Evolutionary conservation across 306 rosid genomes (phyloP), one percentile per base, ranked within the genome.

Genomic region (Myrica gale): DNA sequence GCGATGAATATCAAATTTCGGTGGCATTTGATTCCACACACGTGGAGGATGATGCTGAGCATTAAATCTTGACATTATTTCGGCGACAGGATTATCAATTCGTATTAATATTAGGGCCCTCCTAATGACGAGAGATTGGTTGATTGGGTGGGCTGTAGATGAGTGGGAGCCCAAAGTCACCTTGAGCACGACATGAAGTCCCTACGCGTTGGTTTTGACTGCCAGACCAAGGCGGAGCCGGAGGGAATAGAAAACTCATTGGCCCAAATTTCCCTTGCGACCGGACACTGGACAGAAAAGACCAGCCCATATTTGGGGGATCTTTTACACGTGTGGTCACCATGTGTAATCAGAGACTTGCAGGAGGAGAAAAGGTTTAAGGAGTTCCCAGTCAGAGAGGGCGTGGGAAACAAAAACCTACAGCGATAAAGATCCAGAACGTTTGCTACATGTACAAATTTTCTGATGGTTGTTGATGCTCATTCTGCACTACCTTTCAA

Each of bases 401-500:
- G 51, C 1, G 11, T 15, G 3, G 42, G n/a, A 11, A 39, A 39
- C 5, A 0, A 57, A 48, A 48, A 41, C 32, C 61, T 5, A n/a
- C n/a, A 37, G 37, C 7, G 20, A 26, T 5, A 21, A 9, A 2
- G n/a, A 3, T 19, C 46, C 11, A 42, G 48, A 17, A 16, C 15
- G 48, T 65, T 20, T 5, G 48, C n/a, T 68, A 42, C 10, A 7
- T 42, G 52, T 44, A 32, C 37, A 32, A 43, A 26, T 58, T 65
- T 71, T 75, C 86, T 84, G 75, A 89, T 90, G 98, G 61, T 84
- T 81, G n/a, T 78, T 74, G 91, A 82, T 85, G 54, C 73, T 79
- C 80, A 80, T 32, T 70, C 57, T 17, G 82, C 86, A 74, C 55
- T 70, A 67, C 68, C 75, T 65, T 65, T 81, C 53, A 93, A 93